Conservation (phyloP, 148 eudicot genomes). For the Rheum nobile region DNA sequence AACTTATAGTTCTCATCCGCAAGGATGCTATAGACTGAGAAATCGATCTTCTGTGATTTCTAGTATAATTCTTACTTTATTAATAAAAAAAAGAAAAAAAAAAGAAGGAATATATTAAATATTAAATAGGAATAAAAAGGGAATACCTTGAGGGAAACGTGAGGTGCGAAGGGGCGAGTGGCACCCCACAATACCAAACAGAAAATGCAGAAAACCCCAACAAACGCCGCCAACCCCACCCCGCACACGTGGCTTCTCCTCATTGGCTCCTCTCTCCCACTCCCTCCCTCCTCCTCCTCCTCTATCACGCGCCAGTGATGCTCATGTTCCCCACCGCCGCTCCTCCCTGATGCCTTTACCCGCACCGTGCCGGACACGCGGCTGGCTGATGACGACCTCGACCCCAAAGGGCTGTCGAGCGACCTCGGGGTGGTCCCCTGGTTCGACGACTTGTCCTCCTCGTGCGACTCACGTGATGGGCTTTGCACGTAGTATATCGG, state of each 20-base stretch:
- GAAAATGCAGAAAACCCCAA: constrained; percentile 15
- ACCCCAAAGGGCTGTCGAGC: constrained; percentile 24
- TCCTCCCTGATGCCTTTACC: constrained; percentile 18
- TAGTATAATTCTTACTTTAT: too few species aligned
- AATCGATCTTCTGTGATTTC: too few species aligned
- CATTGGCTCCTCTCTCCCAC: not conserved
- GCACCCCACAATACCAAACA: constrained; percentile 63
- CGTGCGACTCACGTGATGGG: constrained; percentile 48
- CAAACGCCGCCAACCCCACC: constrained; percentile 18
- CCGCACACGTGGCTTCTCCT: constrained; percentile 10
- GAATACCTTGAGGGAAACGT: constrained; percentile 37
- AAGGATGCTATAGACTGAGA: too few species aligned
- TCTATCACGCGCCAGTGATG: constrained; percentile 1
- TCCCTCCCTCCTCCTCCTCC: not conserved
- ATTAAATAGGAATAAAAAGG: too few species aligned
- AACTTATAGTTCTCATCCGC: too few species aligned
- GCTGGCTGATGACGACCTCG: constrained; percentile 28
- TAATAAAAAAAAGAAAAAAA: too few species aligned
- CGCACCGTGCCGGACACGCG: constrained; percentile 28
- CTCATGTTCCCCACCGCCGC: constrained; percentile 14
- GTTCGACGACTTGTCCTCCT: constrained; percentile 33
- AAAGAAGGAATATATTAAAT: too few species aligned
- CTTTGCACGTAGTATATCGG: constrained; percentile 38
- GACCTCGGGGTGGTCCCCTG: constrained; percentile 15
- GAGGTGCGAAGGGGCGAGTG: constrained; percentile 38